These are phyloP conservation scores for Candida sanyaensis DNA, from an alignment of 1,139 yeast genomes.

Conservation along the genomic window DNA sequence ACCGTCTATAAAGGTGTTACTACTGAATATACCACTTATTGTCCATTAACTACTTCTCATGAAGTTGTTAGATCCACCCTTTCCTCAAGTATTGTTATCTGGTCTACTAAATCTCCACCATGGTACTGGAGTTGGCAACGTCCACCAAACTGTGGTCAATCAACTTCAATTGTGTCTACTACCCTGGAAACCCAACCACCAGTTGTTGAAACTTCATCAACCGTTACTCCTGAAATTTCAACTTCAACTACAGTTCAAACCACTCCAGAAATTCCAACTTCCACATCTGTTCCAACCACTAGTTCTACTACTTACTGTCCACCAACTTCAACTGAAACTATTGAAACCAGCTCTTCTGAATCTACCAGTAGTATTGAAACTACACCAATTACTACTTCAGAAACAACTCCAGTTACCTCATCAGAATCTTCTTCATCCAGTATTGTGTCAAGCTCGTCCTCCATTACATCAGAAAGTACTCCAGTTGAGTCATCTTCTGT, in stretches of 20 bases:
- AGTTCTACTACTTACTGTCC: constrained; percentile 2
- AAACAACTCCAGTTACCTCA: background rate
- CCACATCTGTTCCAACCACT: background rate
- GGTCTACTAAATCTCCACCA: background rate
- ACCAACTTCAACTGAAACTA: constrained; percentile 6
- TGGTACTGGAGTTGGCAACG: background rate
- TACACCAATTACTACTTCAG: background rate
- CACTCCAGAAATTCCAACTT: background rate
- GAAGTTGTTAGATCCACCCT: constrained; percentile 2
- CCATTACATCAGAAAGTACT: background rate
- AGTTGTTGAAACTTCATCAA: constrained; percentile 5
- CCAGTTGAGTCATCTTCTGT: background rate
- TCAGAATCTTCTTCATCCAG: background rate
- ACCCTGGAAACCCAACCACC: constrained; percentile 14
- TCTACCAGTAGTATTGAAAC: background rate
- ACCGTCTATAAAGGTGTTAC: constrained; percentile 5
- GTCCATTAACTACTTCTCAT: constrained; percentile 20
- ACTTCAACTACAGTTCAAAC: background rate
- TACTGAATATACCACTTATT: constrained; percentile 27
- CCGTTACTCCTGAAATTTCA: constrained; percentile 17
- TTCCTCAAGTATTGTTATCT: background rate
- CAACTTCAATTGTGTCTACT: constrained; percentile 10
- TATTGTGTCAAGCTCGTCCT: background rate
- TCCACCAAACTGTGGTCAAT: background rate
- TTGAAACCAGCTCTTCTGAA: background rate